Percentiles rank a stretch among this genome's conserved stretches.
Conservation (phyloP, 768 basidiomycete species). For the Strobilomyces echinocephalus region DNA sequence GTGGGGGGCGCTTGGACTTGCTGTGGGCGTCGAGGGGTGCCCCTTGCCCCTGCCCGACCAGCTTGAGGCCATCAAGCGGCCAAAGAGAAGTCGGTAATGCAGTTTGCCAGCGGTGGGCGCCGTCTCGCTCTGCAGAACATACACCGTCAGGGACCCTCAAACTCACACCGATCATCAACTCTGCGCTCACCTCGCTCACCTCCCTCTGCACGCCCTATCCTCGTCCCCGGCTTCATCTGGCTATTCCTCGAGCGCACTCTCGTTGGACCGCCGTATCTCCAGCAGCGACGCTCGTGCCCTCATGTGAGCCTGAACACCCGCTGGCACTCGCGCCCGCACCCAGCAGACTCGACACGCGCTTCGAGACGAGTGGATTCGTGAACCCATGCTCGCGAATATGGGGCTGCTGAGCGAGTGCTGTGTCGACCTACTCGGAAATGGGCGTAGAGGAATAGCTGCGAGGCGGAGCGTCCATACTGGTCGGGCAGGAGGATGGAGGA, state of each 20-base stretch:
- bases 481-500: constrained; percentile 58
- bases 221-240: constrained; percentile 36
- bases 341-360: constrained; percentile 27
- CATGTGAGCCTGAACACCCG: constrained; percentile 4
- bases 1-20: too few relatives aligned
- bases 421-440: constrained; percentile 37
- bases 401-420: constrained; percentile 45
- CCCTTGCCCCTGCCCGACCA: constrained; percentile 31
- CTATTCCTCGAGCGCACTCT: constrained; percentile 46
- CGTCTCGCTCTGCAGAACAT: constrained; percentile 46
- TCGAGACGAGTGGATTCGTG: constrained; percentile 13
- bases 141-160: not conserved
- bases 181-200: constrained; percentile 57
- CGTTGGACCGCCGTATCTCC: constrained; percentile 38
- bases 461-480: constrained; percentile 28
- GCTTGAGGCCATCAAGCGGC: constrained; percentile 40
- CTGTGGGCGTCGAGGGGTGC: too few relatives aligned
- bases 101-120: constrained; percentile 31
- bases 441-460: constrained; percentile 30
- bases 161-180: too few relatives aligned
- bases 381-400: constrained; percentile 26
- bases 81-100: constrained; percentile 56
- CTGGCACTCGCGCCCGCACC: constrained; percentile 25
- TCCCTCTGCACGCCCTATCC: constrained; percentile 59
- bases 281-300: constrained; percentile 11